phyloP scores from a whole-genome alignment of 352 stramenopile species.

The Aphanomyces astaci region DNA sequence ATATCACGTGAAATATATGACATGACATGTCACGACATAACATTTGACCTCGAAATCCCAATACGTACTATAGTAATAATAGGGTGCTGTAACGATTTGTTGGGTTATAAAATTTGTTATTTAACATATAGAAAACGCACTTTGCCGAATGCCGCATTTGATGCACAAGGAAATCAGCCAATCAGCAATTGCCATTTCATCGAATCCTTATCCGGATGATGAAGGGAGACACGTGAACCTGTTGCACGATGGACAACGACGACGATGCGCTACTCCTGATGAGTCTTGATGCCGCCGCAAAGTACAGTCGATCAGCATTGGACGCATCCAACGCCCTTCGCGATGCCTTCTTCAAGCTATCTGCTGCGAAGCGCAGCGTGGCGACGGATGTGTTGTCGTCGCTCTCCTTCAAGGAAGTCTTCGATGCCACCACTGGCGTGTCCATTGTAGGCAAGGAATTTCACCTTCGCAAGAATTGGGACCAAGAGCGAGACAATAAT shows the following conservation, averaged over 20 bases:
- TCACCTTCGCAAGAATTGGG: neutral
- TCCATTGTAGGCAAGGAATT: neutral
- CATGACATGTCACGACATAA: no score
- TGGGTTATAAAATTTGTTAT: neutral
- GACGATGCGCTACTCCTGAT: neutral
- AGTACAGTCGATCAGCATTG: neutral
- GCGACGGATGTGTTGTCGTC: conserved; percentile 13
- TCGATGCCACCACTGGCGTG: conserved; percentile 2
- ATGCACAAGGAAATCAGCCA: neutral
- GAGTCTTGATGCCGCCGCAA: conserved; percentile 2
- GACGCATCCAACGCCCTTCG: neutral
- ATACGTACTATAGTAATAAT: no score
- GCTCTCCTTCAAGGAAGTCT: neutral
- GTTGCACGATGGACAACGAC: neutral
- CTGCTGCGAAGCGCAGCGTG: neutral
- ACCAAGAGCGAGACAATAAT: neutral
- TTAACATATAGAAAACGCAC: neutral
- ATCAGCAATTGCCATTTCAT: neutral
- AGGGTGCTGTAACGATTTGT: no score
- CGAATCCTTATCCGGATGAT: neutral
- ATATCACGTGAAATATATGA: no score
- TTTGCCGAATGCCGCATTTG: neutral
- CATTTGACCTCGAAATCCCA: no score
- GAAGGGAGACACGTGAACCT: neutral
- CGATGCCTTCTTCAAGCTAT: conserved; percentile 18